Conservation (phyloP, 257 asterid species). For the Lycium ferocissimum region DNA sequence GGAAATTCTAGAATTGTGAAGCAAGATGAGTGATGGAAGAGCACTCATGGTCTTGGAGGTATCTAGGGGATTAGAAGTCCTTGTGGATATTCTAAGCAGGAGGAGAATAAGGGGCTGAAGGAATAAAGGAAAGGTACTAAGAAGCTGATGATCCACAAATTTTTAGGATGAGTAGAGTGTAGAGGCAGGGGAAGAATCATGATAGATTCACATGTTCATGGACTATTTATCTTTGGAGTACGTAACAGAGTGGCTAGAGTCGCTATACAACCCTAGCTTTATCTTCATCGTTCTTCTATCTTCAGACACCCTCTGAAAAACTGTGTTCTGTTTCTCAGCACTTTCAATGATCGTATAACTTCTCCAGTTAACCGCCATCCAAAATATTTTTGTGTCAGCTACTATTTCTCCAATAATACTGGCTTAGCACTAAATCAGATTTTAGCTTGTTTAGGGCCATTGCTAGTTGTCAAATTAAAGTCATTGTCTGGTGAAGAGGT, state of each 20-base stretch:
- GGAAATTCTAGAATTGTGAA: neutral
- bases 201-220: neutral
- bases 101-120: neutral
- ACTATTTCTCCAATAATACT: neutral
- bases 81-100: conserved; percentile 1
- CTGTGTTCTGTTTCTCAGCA: neutral
- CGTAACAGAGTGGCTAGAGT: neutral
- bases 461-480: neutral
- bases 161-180: neutral
- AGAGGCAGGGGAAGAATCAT: neutral
- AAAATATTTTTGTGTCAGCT: neutral
- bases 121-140: neutral
- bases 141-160: conserved; percentile 6
- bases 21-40: neutral
- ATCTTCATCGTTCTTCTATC: neutral
- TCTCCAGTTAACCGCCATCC: neutral
- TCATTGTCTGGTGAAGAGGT: conserved; percentile 1
- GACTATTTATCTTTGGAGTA: neutral
- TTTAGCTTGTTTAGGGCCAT: neutral
- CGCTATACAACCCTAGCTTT: neutral
- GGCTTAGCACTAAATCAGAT: neutral
- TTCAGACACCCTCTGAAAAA: neutral
- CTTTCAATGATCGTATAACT: neutral
- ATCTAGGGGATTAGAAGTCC: neutral
- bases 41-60: neutral